These are phyloP conservation scores for Penicillium cataractarum DNA, from an alignment of 495 filamentous ascomycete genomes.

Conservation along the genomic window DNA sequence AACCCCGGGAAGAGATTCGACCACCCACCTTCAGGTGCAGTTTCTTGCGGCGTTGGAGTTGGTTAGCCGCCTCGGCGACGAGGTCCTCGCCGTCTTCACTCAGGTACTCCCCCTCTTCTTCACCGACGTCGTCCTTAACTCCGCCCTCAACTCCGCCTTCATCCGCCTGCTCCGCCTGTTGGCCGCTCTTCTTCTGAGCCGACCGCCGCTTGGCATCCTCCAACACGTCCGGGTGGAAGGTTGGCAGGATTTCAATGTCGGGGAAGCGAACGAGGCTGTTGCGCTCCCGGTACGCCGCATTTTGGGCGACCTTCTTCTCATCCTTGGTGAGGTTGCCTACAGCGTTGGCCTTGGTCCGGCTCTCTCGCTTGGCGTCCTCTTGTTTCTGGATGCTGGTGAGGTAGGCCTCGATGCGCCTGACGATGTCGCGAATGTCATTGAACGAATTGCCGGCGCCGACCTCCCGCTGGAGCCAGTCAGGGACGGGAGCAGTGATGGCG, in stretches of 20 bases:
- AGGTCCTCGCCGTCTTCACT: too few species aligned
- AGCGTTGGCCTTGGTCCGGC: neutral
- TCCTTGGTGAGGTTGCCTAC: neutral
- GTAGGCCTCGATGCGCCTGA: conserved; percentile 26
- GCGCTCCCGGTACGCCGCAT: neutral
- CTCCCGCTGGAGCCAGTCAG: conserved; percentile 36
- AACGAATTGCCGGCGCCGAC: conserved; percentile 37
- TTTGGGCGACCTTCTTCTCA: neutral
- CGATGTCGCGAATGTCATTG: conserved; percentile 31
- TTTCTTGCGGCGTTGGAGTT: too few species aligned
- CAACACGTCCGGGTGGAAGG: conserved; percentile 9
- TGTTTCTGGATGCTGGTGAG: conserved; percentile 17
- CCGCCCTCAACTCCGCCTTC: neutral
- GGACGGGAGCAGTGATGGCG: conserved; percentile 32
- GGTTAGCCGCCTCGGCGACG: too few species aligned
- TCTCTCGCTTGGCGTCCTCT: neutral
- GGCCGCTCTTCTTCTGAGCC: neutral
- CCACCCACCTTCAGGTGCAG: neutral
- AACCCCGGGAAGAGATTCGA: neutral
- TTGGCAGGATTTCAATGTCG: conserved; percentile 69
- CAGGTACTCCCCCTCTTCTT: too few species aligned
- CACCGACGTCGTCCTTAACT: too few species aligned
- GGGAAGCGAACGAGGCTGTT: conserved; percentile 48
- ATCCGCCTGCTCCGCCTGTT: neutral
- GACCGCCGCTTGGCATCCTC: neutral